Conservation (phyloP, 116 monocot species). For the Zostera marina region DNA sequence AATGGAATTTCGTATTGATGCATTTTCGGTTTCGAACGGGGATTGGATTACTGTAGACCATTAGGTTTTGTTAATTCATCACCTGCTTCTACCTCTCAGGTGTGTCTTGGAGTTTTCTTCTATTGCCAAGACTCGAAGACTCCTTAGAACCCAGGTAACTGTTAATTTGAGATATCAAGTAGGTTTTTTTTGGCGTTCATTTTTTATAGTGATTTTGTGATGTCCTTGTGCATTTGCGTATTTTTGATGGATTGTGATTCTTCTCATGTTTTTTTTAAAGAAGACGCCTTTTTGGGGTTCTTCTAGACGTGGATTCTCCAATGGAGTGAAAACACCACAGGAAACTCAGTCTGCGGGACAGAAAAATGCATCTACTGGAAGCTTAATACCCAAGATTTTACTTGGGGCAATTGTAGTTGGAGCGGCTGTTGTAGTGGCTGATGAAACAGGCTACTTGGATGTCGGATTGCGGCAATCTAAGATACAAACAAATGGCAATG, state of each 20-base stretch:
- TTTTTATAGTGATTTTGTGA: background rate
- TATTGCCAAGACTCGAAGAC: conserved; percentile 1
- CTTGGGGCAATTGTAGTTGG: conserved; percentile 12
- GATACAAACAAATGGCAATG: conserved; percentile 1
- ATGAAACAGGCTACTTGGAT: conserved; percentile 11
- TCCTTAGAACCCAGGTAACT: conserved; percentile 1
- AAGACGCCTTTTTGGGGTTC: conserved; percentile 7
- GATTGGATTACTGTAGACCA: background rate
- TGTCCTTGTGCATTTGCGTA: background rate
- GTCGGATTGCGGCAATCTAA: conserved; percentile 1
- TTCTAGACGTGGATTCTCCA: conserved; percentile 7
- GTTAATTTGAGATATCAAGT: background rate
- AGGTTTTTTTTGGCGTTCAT: background rate
- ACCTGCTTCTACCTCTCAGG: background rate
- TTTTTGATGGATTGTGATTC: background rate
- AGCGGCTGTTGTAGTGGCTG: conserved; percentile 10
- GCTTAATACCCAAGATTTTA: conserved; percentile 7
- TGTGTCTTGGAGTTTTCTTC: conserved; percentile 6
- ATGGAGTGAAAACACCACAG: conserved; percentile 5
- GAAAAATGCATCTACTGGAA: conserved; percentile 4
- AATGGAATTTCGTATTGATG: background rate
- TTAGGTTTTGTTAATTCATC: too few species aligned
- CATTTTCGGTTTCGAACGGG: background rate
- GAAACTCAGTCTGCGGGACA: background rate
- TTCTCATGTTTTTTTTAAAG: conserved; percentile 1